A percentile compares a stretch with the other conserved stretches of the same genome.
phyloP scores from a whole-genome alignment of 2,329 filamentous ascomycete genomes.

The Massarina eburnea region DNA sequence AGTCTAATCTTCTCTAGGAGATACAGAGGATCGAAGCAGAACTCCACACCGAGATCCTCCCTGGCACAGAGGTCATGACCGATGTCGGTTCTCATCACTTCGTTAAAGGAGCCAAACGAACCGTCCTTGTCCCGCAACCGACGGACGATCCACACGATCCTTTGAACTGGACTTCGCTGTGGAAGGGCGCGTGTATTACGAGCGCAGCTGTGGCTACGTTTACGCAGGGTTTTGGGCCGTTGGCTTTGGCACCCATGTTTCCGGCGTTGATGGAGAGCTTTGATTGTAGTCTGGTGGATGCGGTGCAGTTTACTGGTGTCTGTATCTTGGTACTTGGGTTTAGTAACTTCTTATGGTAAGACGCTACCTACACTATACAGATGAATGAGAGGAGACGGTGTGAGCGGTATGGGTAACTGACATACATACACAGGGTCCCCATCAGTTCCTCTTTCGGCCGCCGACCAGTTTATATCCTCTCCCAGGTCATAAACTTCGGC shows the following conservation, averaged over 20 bases:
- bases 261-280: slow-evolving; percentile 59
- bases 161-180: slow-evolving; percentile 54
- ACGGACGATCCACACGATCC: slow-evolving; percentile 55
- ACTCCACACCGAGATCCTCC: slow-evolving; percentile 57
- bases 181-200: slow-evolving; percentile 54
- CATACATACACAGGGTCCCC: slow-evolving; percentile 49
- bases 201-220: slow-evolving; percentile 53
- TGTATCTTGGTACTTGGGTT: slow-evolving; percentile 61
- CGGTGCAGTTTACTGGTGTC: slow-evolving; percentile 59
- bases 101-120: slow-evolving; percentile 53
- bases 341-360: slow-evolving; percentile 62
- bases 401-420: not conserved
- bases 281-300: slow-evolving; percentile 54
- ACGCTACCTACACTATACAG: not conserved
- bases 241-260: slow-evolving; percentile 63
- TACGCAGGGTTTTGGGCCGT: slow-evolving; percentile 57
- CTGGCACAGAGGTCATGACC: slow-evolving; percentile 62
- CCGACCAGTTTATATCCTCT: slow-evolving; percentile 56
- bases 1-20: slow-evolving; percentile 34
- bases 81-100: slow-evolving; percentile 66
- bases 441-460: slow-evolving; percentile 58
- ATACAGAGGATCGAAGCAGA: slow-evolving; percentile 53
- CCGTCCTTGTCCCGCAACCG: slow-evolving; percentile 58
- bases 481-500: slow-evolving; percentile 55
- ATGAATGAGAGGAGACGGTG: not conserved